A percentile compares a stretch with the other conserved stretches of the same genome.
phyloP scores from a whole-genome alignment of 2,329 filamentous ascomycete species.

The Coniochaeta sp. region DNA sequence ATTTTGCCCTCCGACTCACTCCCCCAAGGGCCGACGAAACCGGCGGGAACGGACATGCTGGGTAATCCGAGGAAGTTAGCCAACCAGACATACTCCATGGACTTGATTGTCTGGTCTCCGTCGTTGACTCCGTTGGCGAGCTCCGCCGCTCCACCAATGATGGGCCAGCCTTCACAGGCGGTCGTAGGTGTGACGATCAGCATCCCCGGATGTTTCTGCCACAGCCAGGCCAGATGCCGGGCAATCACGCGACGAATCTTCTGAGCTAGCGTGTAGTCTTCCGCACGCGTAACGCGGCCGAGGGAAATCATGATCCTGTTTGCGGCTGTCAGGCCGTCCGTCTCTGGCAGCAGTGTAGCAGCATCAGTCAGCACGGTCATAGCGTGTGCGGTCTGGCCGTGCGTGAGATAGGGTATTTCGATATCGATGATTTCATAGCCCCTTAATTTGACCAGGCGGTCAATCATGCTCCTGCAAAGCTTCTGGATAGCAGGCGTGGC shows the following conservation, averaged over 20 bases:
- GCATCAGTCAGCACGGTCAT: conserved; percentile 65
- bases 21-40: conserved; percentile 29
- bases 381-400: conserved; percentile 67
- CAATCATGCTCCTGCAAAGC: conserved; percentile 35
- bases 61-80: conserved; percentile 44
- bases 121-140: conserved; percentile 35
- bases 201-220: conserved; percentile 57
- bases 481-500: conserved; percentile 33
- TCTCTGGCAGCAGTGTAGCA: conserved; percentile 37
- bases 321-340: conserved; percentile 45
- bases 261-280: conserved; percentile 63
- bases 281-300: conserved; percentile 52
- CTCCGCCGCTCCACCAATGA: conserved; percentile 25
- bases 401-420: conserved; percentile 47
- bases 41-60: conserved; percentile 36
- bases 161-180: conserved; percentile 36
- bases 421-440: conserved; percentile 50
- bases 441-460: conserved; percentile 42
- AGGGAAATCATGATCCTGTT: conserved; percentile 63
- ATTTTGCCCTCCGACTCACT: conserved; percentile 16
- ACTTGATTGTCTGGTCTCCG: conserved; percentile 36
- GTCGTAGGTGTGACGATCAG: conserved; percentile 67
- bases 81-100: conserved; percentile 44
- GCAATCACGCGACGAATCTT: conserved; percentile 63
- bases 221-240: conserved; percentile 63